phyloP scores from a whole-genome alignment of 1,284 basidiomycete species.

The Irpex sp. region DNA sequence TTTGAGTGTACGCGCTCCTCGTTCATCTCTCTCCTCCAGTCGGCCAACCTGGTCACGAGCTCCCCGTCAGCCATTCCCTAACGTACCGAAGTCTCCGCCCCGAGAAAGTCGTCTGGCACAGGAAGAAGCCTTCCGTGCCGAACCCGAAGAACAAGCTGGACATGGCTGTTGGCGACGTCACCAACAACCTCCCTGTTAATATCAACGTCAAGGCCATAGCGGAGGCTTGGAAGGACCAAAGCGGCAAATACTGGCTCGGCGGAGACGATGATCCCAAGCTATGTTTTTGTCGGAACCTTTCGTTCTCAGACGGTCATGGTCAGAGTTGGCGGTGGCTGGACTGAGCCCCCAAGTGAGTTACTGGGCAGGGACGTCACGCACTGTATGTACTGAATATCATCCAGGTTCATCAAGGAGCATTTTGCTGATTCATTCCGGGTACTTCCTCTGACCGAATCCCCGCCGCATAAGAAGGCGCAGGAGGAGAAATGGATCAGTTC shows the following conservation, averaged over 20 bases:
- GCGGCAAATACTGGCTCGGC: constrained; percentile 95
- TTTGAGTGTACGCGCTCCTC: constrained; percentile 15
- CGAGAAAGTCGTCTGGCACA: constrained; percentile 33
- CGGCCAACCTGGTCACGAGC: constrained; percentile 68
- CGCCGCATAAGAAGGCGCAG: constrained; percentile 43
- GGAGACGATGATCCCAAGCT: constrained; percentile 83
- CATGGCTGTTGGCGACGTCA: constrained; percentile 85
- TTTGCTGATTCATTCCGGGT: constrained; percentile 78
- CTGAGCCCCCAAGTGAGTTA: constrained; percentile 80
- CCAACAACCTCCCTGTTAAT: constrained; percentile 84
- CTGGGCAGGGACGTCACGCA: background rate
- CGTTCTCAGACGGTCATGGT: constrained; percentile 96
- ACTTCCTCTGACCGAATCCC: constrained; percentile 47
- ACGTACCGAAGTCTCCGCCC: constrained; percentile 40
- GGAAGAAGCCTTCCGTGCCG: constrained; percentile 72
- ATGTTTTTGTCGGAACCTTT: constrained; percentile 86
- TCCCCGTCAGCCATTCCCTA: constrained; percentile 54
- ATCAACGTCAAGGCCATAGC: constrained; percentile 81
- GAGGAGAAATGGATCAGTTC: constrained; percentile 83
- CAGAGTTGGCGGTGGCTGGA: constrained; percentile 92
- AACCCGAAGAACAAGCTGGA: constrained; percentile 89
- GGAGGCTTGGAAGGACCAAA: constrained; percentile 86
- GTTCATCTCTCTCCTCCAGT: constrained; percentile 29
- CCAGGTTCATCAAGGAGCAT: constrained; percentile 83
- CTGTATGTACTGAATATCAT: constrained; percentile 13